These are phyloP conservation scores for Coemansia guatemalensis DNA, from an alignment of 192 early-diverging fungal genomes.

Conservation along the genomic window DNA sequence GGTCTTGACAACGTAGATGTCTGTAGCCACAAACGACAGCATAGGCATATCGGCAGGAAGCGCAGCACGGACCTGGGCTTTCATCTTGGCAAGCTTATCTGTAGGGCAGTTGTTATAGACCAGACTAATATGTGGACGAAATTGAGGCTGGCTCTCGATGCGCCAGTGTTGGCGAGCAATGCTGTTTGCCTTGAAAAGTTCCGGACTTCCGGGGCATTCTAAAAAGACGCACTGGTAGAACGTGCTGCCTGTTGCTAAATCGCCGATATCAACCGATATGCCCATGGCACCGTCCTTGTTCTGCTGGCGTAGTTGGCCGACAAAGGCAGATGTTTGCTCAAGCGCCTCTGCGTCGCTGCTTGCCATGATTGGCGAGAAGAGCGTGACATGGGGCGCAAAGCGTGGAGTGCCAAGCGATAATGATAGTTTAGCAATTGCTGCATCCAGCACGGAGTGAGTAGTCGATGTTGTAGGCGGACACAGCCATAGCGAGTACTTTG, in stretches of 20 bases:
- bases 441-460: slow-evolving; percentile 3
- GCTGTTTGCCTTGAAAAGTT: slow-evolving; percentile 16
- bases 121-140: slow-evolving; percentile 38
- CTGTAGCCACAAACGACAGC: slow-evolving; percentile 25
- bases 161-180: slow-evolving; percentile 36
- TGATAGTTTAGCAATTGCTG: slow-evolving; percentile 12
- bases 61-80: background rate
- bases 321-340: slow-evolving; percentile 17
- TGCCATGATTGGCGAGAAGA: slow-evolving; percentile 32
- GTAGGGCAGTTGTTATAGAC: slow-evolving; percentile 22
- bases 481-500: slow-evolving; percentile 48
- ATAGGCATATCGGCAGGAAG: slow-evolving; percentile 18
- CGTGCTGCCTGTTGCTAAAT: slow-evolving; percentile 12
- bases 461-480: slow-evolving; percentile 20
- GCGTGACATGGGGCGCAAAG: slow-evolving; percentile 35
- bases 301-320: slow-evolving; percentile 9
- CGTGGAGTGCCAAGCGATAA: slow-evolving; percentile 9
- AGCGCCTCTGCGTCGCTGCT: slow-evolving; percentile 17
- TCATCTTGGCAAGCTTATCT: slow-evolving; percentile 2
- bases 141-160: slow-evolving; percentile 8
- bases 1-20: slow-evolving; percentile 27
- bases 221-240: slow-evolving; percentile 42
- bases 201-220: slow-evolving; percentile 1
- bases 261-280: slow-evolving; percentile 15
- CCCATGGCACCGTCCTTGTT: slow-evolving; percentile 3